Conservation (phyloP, 2,329 filamentous ascomycete species). For the Aspergillus brunneoviolaceus region DNA sequence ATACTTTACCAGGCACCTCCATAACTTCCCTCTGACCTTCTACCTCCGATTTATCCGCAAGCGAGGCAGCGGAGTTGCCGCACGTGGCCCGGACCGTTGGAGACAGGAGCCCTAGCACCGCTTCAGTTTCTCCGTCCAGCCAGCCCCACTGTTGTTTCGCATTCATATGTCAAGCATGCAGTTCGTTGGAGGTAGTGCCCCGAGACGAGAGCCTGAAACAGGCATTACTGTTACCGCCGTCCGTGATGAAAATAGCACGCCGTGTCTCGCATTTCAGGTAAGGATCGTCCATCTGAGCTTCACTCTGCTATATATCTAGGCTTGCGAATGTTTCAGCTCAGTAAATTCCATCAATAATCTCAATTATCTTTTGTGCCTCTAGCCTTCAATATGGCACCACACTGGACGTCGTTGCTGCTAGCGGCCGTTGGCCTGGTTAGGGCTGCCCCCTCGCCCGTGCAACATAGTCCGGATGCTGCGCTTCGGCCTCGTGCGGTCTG, state of each 20-base stretch:
- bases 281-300: not conserved
- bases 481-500: conserved; percentile 29
- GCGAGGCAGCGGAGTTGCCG: not conserved
- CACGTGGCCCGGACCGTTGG: not conserved
- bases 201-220: not conserved
- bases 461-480: not conserved
- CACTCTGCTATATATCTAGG: too few species aligned
- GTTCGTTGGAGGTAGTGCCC: not conserved
- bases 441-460: conserved; percentile 6
- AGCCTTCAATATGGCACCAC: not conserved
- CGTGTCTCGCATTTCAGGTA: not conserved
- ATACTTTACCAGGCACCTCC: too few species aligned
- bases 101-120: not conserved
- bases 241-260: not conserved
- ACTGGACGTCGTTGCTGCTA: conserved; percentile 1
- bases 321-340: too few species aligned
- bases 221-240: not conserved
- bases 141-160: not conserved
- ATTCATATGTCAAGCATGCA: not conserved
- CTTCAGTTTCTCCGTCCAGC: not conserved
- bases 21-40: not conserved
- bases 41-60: not conserved
- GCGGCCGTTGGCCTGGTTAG: not conserved
- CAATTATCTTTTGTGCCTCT: too few species aligned
- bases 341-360: too few species aligned